Evolutionary conservation across 257 asterid species (phyloP).

Genomic region (Gentiana dahurica): DNA sequence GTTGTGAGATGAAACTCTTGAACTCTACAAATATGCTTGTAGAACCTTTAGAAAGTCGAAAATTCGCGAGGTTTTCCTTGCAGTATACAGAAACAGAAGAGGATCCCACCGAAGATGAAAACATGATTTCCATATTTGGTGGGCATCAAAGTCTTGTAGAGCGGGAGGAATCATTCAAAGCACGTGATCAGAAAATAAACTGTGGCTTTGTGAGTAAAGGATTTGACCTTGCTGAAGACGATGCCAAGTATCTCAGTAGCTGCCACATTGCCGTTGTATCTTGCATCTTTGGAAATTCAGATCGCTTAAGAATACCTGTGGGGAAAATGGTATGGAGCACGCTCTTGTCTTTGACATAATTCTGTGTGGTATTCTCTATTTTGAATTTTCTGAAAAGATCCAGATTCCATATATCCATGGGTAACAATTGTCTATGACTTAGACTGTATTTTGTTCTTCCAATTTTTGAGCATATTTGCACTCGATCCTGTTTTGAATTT

Average conservation of each 20-base stretch:
- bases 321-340: conserved; percentile 50
- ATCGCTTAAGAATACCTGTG: conserved; percentile 80
- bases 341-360: conserved; percentile 2
- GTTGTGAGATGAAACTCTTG: conserved; percentile 72
- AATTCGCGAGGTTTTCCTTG: conserved; percentile 76
- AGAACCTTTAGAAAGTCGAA: conserved; percentile 81
- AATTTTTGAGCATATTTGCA: neutral
- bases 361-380: neutral
- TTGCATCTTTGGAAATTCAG: conserved; percentile 96
- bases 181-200: conserved; percentile 87
- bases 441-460: too few relatives aligned
- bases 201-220: conserved; percentile 97
- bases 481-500: neutral
- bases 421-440: neutral
- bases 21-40: conserved; percentile 53
- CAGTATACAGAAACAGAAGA: conserved; percentile 67
- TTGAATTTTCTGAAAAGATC: neutral
- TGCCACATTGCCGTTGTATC: conserved; percentile 97
- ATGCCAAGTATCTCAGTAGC: conserved; percentile 86
- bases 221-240: conserved; percentile 91
- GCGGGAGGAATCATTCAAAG: conserved; percentile 87
- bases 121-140: conserved; percentile 77
- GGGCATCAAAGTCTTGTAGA: conserved; percentile 83
- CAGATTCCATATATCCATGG: neutral
- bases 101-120: conserved; percentile 41